Conservation (phyloP, 441 rosid species). For the Aleurites moluccanus region DNA sequence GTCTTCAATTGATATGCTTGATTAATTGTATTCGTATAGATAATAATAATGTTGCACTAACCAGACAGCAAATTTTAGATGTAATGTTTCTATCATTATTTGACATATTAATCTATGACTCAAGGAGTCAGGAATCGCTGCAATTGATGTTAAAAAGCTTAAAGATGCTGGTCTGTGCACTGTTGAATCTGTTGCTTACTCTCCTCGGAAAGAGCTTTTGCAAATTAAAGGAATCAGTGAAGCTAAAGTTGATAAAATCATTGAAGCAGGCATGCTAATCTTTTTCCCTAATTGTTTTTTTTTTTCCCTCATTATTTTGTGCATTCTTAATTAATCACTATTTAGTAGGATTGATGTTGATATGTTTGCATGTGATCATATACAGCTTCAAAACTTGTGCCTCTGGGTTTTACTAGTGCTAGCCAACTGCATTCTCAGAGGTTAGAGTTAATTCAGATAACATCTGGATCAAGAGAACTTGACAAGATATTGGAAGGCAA, state of each 20-base stretch:
- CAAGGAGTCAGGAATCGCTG: conserved; percentile 84
- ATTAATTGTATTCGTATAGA: not conserved
- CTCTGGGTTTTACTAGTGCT: conserved; percentile 94
- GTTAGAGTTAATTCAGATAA: conserved; percentile 92
- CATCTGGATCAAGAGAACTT: conserved; percentile 90
- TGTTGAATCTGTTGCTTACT: conserved; percentile 85
- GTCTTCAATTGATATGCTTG: not conserved
- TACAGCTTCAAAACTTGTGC: conserved; percentile 88
- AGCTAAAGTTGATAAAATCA: conserved; percentile 88
- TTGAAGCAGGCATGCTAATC: conserved; percentile 73
- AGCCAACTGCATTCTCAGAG: conserved; percentile 89
- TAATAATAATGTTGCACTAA: not conserved
- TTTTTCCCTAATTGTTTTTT: not conserved
- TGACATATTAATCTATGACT: conserved; percentile 23
- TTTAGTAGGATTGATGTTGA: not conserved
- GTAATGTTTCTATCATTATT: not conserved
- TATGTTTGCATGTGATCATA: conserved; percentile 17
- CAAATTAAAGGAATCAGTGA: conserved; percentile 97
- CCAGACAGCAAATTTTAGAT: not conserved
- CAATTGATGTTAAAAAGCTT: conserved; percentile 88
- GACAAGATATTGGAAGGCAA: conserved; percentile 91
- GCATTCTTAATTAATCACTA: not conserved
- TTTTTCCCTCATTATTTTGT: conserved; percentile 2
- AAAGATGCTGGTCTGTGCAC: conserved; percentile 94
- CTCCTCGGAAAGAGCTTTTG: conserved; percentile 94